phyloP scores from a whole-genome alignment of 495 filamentous ascomycete genomes.

The Entonaema liquescens region DNA sequence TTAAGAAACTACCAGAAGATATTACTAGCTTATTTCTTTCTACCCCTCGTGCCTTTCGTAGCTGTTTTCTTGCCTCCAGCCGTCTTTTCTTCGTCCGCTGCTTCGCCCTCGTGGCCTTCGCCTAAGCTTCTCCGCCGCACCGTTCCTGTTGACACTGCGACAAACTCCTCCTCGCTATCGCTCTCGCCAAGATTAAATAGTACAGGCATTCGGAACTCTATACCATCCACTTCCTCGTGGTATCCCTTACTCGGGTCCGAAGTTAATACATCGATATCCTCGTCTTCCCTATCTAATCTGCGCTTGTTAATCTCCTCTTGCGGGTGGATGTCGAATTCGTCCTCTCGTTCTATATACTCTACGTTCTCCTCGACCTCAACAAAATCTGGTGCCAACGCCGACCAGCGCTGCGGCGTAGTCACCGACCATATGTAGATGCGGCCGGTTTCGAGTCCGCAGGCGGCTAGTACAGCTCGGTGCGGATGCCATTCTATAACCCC shows the following conservation, averaged over 20 bases:
- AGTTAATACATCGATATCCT: constrained; percentile 86
- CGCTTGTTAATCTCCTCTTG: constrained; percentile 94
- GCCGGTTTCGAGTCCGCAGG: constrained; percentile 88
- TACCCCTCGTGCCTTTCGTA: constrained; percentile 37
- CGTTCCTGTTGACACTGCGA: constrained; percentile 83
- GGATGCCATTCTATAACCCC: constrained; percentile 98
- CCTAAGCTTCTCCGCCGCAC: constrained; percentile 75
- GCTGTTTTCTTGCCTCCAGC: constrained; percentile 46
- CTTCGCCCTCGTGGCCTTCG: constrained; percentile 55
- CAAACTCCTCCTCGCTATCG: constrained; percentile 85
- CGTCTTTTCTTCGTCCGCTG: constrained; percentile 47
- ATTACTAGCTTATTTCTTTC: constrained; percentile 39
- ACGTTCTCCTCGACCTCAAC: constrained; percentile 98
- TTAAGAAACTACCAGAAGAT: background rate
- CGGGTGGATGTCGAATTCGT: constrained; percentile 97
- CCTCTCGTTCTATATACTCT: constrained; percentile 92
- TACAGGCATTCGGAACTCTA: constrained; percentile 83
- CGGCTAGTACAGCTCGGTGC: constrained; percentile 83
- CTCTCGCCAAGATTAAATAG: constrained; percentile 80
- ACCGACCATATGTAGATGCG: constrained; percentile 94
- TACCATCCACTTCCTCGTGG: constrained; percentile 61
- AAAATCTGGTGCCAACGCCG: constrained; percentile 95
- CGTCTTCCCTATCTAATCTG: constrained; percentile 82
- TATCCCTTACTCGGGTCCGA: constrained; percentile 71
- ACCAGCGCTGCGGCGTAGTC: constrained; percentile 92